Base-by-base conservation (phyloP, 2,329 filamentous ascomycete genomes). In the Beauveria medogensis region DNA sequence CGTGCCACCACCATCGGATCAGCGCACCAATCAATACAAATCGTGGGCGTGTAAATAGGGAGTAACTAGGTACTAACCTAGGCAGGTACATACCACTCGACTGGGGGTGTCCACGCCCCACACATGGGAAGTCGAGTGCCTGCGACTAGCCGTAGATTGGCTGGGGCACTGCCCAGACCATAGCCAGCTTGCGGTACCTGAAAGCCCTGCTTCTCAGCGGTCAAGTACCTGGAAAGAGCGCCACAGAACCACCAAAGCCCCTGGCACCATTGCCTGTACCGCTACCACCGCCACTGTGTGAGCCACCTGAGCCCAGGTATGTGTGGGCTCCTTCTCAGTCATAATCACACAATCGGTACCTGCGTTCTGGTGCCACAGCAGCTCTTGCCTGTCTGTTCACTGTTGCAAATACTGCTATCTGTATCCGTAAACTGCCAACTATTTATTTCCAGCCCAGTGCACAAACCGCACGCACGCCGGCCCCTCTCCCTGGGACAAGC, bases 401-500 rank as follows among this genome's bases (percentile, higher is more conserved):
- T 12, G 14, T 37, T 37, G 12, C 10, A 16, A 37, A 37, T 37
- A 37, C 34, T 37, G 34, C 14, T 37, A 37, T 43, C 41, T 9
- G 18, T 43, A 37, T 43, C 41, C n/a, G 18, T 43, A 37, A 37
- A 37, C 34, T 37, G 34, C 3, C 7, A 28, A 8, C 5, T 37
- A 16, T 16, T 20, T 51, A 5, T 28, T n/a, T 51, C 47, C 34
- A 20, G 26, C 10, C 48, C 48, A 47, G 57, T 46, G 52, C 56
- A 61, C 58, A 60, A 54, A 55, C 59, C 41, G 30, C 43, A n/a
- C 43, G 44, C 44, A 37, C 28, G 41, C 50, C 24, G 34, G 34
- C 40, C 34, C 24, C 20, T 12, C 16, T 26, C 59, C 59, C 58
- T 41, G 30, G 48, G 56, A 51, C 55, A 18, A 16, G 28, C 52